Percentiles rank a stretch among this genome's conserved stretches.
Conservation (phyloP, 495 filamentous ascomycete genomes). For the Copromyces sp. region DNA sequence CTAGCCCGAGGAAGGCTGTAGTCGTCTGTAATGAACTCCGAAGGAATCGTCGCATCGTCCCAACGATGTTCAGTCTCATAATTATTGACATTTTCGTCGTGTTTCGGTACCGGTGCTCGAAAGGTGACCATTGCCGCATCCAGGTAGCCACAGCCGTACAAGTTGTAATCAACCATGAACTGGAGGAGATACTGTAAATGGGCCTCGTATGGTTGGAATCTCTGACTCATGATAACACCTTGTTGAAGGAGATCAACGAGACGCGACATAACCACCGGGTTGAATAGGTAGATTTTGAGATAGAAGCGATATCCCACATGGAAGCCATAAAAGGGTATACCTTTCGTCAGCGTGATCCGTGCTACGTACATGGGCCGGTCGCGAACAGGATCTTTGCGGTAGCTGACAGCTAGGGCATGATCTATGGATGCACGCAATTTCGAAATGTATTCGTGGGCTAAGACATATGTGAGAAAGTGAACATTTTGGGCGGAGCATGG, state of each 20-base stretch:
- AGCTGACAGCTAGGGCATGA: slow-evolving; percentile 71
- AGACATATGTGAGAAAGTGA: slow-evolving; percentile 1
- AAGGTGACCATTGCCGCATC: slow-evolving; percentile 50
- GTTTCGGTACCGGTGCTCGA: slow-evolving; percentile 61
- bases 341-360: slow-evolving; percentile 84
- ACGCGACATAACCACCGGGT: slow-evolving; percentile 69
- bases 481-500: neutral
- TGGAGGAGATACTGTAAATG: slow-evolving; percentile 86
- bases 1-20: slow-evolving; percentile 61
- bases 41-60: slow-evolving; percentile 57
- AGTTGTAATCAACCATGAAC: slow-evolving; percentile 97
- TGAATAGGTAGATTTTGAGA: slow-evolving; percentile 88
- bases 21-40: slow-evolving; percentile 46
- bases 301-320: slow-evolving; percentile 86
- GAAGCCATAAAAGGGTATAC: slow-evolving; percentile 90
- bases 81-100: slow-evolving; percentile 42
- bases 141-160: slow-evolving; percentile 88
- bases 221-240: slow-evolving; percentile 70
- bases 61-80: slow-evolving; percentile 48
- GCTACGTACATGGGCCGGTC: slow-evolving; percentile 66
- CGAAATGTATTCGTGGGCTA: slow-evolving; percentile 52
- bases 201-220: slow-evolving; percentile 85
- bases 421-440: slow-evolving; percentile 73
- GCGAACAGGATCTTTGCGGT: slow-evolving; percentile 62
- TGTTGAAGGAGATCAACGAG: slow-evolving; percentile 77